Evolutionary conservation across 176 grass and related monocot genomes (phyloP).

Genomic region (Chrysopogon serrulatus): DNA sequence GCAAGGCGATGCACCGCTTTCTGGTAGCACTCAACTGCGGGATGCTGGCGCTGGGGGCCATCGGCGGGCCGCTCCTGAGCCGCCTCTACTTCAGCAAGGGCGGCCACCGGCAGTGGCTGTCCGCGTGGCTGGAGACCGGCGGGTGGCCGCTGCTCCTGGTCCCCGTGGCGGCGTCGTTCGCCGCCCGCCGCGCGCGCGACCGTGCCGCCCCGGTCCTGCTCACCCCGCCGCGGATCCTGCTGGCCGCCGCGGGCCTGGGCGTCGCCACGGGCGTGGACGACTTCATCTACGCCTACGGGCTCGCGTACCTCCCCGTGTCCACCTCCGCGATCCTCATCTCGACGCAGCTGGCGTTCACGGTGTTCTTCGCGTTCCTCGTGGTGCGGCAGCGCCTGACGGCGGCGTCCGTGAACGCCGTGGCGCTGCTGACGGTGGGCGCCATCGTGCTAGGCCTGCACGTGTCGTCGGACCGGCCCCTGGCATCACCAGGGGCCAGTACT

Average conservation of each 20-base stretch:
- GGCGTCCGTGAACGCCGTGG: slow-evolving; percentile 54
- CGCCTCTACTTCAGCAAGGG: slow-evolving; percentile 67
- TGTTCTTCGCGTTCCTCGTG: slow-evolving; percentile 67
- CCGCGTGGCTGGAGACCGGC: slow-evolving; percentile 55
- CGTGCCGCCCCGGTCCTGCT: slow-evolving; percentile 18
- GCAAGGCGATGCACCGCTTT: slow-evolving; percentile 11
- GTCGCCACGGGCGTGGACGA: slow-evolving; percentile 52
- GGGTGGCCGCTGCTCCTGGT: slow-evolving; percentile 59
- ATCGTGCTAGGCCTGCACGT: slow-evolving; percentile 53
- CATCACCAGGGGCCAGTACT: slow-evolving; percentile 43
- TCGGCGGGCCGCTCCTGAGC: slow-evolving; percentile 53
- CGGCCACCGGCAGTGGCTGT: slow-evolving; percentile 61
- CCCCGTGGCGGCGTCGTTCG: slow-evolving; percentile 30
- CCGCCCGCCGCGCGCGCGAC: slow-evolving; percentile 12
- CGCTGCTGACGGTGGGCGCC: slow-evolving; percentile 56
- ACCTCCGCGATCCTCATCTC: slow-evolving; percentile 75
- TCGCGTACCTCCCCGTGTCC: slow-evolving; percentile 63
- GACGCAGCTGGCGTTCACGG: slow-evolving; percentile 76
- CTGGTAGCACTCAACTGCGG: slow-evolving; percentile 50
- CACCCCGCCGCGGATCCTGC: slow-evolving; percentile 35
- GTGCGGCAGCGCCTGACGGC: slow-evolving; percentile 59
- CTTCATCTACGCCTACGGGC: slow-evolving; percentile 69
- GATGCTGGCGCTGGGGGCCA: slow-evolving; percentile 43
- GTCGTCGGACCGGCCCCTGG: slow-evolving; percentile 32
- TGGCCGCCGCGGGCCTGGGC: slow-evolving; percentile 39